A percentile compares a stretch with the other conserved stretches of the same genome.
These are phyloP conservation scores for Gymnopilus dilepis DNA, from an alignment of 768 basidiomycete species.

Conservation along the genomic window DNA sequence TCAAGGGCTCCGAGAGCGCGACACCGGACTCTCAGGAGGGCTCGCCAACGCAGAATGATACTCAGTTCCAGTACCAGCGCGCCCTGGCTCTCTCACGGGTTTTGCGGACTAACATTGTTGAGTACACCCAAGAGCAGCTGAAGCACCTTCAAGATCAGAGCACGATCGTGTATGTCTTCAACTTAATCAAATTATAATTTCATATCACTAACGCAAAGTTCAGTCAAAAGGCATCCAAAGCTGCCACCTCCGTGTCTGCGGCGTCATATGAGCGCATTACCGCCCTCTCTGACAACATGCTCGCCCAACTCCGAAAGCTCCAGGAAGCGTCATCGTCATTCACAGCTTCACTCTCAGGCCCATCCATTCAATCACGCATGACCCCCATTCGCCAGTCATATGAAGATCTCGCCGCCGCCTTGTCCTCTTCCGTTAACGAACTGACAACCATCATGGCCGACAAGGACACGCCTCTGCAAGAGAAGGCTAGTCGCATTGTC, in stretches of 20 bases:
- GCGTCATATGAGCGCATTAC: conserved; percentile 63
- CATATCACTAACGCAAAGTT: neutral
- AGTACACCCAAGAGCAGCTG: conserved; percentile 73
- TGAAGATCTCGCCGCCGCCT: conserved; percentile 50
- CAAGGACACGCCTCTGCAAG: conserved; percentile 61
- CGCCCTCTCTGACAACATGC: conserved; percentile 67
- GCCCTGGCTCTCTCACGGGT: conserved; percentile 68
- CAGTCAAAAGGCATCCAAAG: conserved; percentile 74
- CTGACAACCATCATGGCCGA: conserved; percentile 56
- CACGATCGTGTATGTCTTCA: conserved; percentile 58
- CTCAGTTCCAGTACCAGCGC: conserved; percentile 81
- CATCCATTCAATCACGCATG: conserved; percentile 49
- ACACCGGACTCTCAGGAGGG: conserved; percentile 46
- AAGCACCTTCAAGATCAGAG: conserved; percentile 73
- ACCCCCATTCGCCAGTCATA: conserved; percentile 67
- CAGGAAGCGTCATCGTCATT: conserved; percentile 61
- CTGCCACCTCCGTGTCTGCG: conserved; percentile 64
- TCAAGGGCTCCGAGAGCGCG: conserved; percentile 54
- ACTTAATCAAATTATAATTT: neutral
- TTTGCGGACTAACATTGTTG: conserved; percentile 64
- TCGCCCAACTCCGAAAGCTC: conserved; percentile 68
- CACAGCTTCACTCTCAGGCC: conserved; percentile 46
- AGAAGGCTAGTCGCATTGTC: conserved; percentile 63
- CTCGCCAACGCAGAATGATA: conserved; percentile 28
- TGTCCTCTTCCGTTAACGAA: conserved; percentile 55